These are phyloP conservation scores for Coprinopsis cinerea DNA, from an alignment of 768 basidiomycete species.

Conservation along the genomic window DNA sequence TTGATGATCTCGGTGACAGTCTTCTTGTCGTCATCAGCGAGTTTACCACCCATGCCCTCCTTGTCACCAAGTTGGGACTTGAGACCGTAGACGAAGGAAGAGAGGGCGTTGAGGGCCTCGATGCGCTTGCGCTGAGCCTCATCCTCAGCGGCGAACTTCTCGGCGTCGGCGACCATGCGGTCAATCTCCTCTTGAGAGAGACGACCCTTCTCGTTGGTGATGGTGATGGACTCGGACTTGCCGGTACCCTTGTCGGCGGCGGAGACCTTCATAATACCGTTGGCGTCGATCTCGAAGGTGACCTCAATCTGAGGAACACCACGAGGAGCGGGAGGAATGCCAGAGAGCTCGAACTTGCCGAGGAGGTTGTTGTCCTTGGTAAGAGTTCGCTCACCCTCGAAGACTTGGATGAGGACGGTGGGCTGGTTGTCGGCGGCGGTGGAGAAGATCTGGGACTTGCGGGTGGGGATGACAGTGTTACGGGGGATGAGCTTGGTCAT, in stretches of 20 bases:
- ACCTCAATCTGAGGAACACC: slow-evolving; percentile 98
- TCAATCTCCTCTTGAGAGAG: slow-evolving; percentile 87
- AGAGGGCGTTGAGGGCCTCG: slow-evolving; percentile 78
- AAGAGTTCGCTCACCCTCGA: slow-evolving; percentile 92
- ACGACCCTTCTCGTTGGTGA: slow-evolving; percentile 95
- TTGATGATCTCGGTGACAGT: slow-evolving; percentile 75
- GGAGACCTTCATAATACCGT: slow-evolving; percentile 91
- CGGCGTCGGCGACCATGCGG: slow-evolving; percentile 91
- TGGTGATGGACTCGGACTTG: slow-evolving; percentile 86
- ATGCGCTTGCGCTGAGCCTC: slow-evolving; percentile 77
- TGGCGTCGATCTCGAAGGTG: slow-evolving; percentile 91
- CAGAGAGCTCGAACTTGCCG: slow-evolving; percentile 90
- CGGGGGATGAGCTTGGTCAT: slow-evolving; percentile 97
- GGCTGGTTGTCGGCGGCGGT: slow-evolving; percentile 90
- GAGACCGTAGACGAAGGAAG: slow-evolving; percentile 79
- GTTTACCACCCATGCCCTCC: slow-evolving; percentile 87
- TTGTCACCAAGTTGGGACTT: slow-evolving; percentile 84
- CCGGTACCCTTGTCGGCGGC: slow-evolving; percentile 95
- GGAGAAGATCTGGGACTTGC: slow-evolving; percentile 92
- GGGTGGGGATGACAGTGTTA: slow-evolving; percentile 97
- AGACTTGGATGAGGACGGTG: slow-evolving; percentile 95
- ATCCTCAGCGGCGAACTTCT: slow-evolving; percentile 82
- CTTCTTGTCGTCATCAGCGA: slow-evolving; percentile 79
- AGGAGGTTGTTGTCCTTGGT: slow-evolving; percentile 99
- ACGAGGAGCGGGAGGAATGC: slow-evolving; percentile 93